A percentile compares a stretch with the other conserved stretches of the same genome.
These are phyloP conservation scores for Magnaporthales sp. DNA, from an alignment of 2,329 filamentous ascomycete genomes.

Conservation along the genomic window DNA sequence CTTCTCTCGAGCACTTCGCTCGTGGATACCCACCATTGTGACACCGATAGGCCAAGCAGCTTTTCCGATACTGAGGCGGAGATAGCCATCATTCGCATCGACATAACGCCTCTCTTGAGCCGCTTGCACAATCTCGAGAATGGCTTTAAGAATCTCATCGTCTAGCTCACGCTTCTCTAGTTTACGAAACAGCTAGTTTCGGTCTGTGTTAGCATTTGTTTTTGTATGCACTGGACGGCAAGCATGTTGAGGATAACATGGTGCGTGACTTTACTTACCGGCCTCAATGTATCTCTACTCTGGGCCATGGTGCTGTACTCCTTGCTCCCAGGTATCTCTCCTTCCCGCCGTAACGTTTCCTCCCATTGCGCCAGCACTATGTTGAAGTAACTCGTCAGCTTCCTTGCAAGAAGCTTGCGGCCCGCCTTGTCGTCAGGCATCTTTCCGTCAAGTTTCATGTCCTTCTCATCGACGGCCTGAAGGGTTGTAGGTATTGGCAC, in stretches of 20 bases:
- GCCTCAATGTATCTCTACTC: slow-evolving; percentile 78
- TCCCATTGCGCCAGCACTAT: slow-evolving; percentile 92
- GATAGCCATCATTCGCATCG: slow-evolving; percentile 91
- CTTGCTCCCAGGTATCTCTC: slow-evolving; percentile 67
- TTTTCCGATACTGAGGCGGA: slow-evolving; percentile 88
- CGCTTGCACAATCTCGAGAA: slow-evolving; percentile 85
- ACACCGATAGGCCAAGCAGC: slow-evolving; percentile 98
- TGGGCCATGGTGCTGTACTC: slow-evolving; percentile 79
- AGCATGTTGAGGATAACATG: neutral
- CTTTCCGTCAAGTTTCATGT: slow-evolving; percentile 72
- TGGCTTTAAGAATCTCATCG: slow-evolving; percentile 67
- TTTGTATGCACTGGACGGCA: neutral
- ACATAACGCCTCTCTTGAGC: slow-evolving; percentile 90
- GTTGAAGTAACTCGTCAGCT: slow-evolving; percentile 91
- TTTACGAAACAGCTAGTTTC: slow-evolving; percentile 64
- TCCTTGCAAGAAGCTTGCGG: slow-evolving; percentile 67
- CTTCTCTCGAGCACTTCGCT: slow-evolving; percentile 91
- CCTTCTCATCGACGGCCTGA: slow-evolving; percentile 68
- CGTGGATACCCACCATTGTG: slow-evolving; percentile 99
- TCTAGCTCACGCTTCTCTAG: slow-evolving; percentile 77
- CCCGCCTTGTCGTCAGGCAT: slow-evolving; percentile 55
- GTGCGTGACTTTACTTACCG: slow-evolving; percentile 33
- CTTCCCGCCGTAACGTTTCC: slow-evolving; percentile 60
- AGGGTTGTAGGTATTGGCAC: slow-evolving; percentile 85
- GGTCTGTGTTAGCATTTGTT: neutral